Evolutionary conservation across 202 grass and related monocot species (phyloP), one percentile per base, ranked within the genome.

Genomic region (Schoenoplectus triqueter): DNA sequence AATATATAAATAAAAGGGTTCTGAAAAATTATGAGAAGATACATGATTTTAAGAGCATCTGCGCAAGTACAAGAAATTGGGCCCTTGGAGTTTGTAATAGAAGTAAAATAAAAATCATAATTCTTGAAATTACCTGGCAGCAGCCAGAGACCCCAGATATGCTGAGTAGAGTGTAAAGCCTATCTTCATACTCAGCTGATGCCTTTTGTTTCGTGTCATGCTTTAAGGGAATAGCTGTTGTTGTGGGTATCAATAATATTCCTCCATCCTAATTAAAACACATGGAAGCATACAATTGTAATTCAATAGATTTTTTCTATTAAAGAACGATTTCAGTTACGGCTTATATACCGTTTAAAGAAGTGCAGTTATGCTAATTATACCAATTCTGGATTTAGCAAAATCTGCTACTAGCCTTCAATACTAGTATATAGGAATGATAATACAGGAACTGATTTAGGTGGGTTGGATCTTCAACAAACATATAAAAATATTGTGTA

Each of bases 91-190:
- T 59, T 78, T 60, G 52, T 54, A 54, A 40, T 22, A 57, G 73
- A 78, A 78, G 5, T 5, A 60, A n/a, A 10, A 60, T 39, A 56
- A 13, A 79, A 79, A 61, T 3, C 8, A n/a, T 46, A 76, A 64
- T 81, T 65, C 40, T 82, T 19, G 6, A 64, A 87, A 82, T 8
- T 91, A 99, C 96, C 93, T 99, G 87, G 59, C 96, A 99, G 83
- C 93, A 99, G 60, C 93, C 96, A 81, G 96, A 96, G 79, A 99
- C 78, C 80, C 90, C 86, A 86, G 96, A 91, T 76, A 99, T 91
- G 82, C 93, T 90, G 57, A 89, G 88, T 81, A 99, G 87, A 78
- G 88, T 82, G 42, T 88, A 85, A 69, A 99, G 80, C 71, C 73
- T 91, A 87, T 96, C 93, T 90, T 96, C 90, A 86, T 95, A 91